Conservation (phyloP, 768 basidiomycete genomes). For the Collybia sordida region DNA sequence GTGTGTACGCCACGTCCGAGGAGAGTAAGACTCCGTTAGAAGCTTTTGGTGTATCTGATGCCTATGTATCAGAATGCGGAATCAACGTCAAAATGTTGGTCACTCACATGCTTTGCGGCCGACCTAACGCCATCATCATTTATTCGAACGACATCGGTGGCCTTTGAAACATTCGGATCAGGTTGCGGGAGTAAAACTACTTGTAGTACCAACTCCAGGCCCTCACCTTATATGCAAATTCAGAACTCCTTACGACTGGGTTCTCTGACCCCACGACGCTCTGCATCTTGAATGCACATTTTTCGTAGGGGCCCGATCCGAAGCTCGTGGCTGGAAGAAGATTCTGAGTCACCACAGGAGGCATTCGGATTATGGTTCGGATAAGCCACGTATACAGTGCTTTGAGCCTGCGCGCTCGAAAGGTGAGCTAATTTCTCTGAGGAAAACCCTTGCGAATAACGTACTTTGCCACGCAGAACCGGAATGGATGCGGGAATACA, state of each 20-base stretch:
- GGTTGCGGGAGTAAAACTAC: background rate
- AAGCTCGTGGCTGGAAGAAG: background rate
- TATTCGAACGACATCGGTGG: constrained; percentile 58
- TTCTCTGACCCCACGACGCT: constrained; percentile 32
- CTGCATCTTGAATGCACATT: constrained; percentile 20
- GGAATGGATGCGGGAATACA: no score
- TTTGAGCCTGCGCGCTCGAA: background rate
- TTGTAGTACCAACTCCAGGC: background rate
- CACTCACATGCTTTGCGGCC: constrained; percentile 66
- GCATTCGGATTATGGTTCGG: no score
- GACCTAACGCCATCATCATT: constrained; percentile 57
- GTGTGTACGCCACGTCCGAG: constrained; percentile 80
- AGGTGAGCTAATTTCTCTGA: background rate
- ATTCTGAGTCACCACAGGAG: no score
- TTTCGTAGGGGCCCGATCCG: constrained; percentile 20
- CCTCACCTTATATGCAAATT: constrained; percentile 58
- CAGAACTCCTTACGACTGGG: constrained; percentile 59
- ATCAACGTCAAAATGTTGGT: background rate
- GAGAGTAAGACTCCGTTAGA: constrained; percentile 64
- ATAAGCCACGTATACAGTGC: no score
- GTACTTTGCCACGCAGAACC: constrained; percentile 3
- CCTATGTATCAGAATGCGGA: constrained; percentile 3
- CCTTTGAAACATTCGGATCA: constrained; percentile 32
- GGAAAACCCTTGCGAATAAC: constrained; percentile 9
- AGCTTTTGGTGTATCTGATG: constrained; percentile 64